These are phyloP conservation scores for Dothideomycetes sp. DNA, from an alignment of 2,329 filamentous ascomycete species.

Conservation along the genomic window DNA sequence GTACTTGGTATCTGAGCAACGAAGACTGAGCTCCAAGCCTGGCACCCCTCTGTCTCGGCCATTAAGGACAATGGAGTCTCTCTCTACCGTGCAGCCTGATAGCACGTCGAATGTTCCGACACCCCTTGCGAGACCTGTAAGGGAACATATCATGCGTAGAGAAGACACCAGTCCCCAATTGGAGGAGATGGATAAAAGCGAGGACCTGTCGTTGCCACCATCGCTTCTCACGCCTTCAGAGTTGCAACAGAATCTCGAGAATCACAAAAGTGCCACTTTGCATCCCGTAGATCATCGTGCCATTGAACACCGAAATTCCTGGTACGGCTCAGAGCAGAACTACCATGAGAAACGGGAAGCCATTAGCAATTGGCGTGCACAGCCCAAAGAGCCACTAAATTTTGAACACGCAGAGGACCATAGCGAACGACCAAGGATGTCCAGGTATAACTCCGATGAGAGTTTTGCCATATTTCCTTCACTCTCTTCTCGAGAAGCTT, in stretches of 20 bases:
- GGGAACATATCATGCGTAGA: conserved; percentile 21
- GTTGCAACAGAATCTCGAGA: conserved; percentile 7
- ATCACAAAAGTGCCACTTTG: conserved; percentile 2
- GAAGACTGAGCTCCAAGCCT: conserved; percentile 16
- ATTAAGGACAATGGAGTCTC: conserved; percentile 10
- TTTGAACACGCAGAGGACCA: conserved; percentile 19
- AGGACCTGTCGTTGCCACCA: conserved; percentile 20
- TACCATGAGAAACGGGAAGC: conserved; percentile 6
- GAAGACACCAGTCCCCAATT: not conserved
- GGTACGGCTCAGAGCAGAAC: conserved; percentile 10
- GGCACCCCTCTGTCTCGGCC: conserved; percentile 15
- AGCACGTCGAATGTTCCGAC: conserved; percentile 47
- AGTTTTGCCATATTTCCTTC: conserved; percentile 57
- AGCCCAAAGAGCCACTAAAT: conserved; percentile 20
- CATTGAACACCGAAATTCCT: conserved; percentile 10
- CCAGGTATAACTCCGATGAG: conserved; percentile 46
- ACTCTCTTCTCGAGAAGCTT: conserved; percentile 49
- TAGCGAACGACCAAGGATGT: not conserved
- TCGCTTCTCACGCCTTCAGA: conserved; percentile 16
- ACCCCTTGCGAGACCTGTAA: conserved; percentile 40
- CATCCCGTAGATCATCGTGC: conserved; percentile 7
- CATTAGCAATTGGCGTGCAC: conserved; percentile 20
- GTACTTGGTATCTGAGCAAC: conserved; percentile 6
- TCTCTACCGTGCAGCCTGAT: conserved; percentile 23
- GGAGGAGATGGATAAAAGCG: conserved; percentile 17